Base-by-base conservation (phyloP, 2,329 filamentous ascomycete genomes). In the Cucurbitaria berberidis region DNA sequence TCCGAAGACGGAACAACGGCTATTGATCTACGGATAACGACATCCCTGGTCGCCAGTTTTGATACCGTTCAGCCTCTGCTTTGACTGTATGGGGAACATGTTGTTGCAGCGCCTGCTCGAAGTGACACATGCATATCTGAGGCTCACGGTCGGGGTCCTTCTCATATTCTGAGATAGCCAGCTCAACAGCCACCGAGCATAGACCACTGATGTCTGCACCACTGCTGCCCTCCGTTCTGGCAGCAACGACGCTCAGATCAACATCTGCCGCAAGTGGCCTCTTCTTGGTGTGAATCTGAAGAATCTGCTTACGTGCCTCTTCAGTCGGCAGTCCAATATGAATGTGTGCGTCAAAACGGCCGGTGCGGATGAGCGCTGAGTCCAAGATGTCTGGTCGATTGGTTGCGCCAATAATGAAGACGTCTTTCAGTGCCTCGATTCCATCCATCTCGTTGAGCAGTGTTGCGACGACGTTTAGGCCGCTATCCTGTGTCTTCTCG, bases 401-500 rank as follows among this genome's bases (percentile, higher is more conserved):
- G 0, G 93, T 98, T 2, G 93, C 93, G 0, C 91, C 93, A 16
- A 98, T 84, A 13, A 97, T 88, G 53, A 96, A 84, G 0, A 98
- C 92, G 51, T 90, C 90, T 48, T 88, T 88, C 18, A 96, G 81
- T 34, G 88, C 82, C 74, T 96, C 91, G 63, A 97, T 96, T 41
- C 93, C 93, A 70, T 97, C 93, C 89, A 98, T 96, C 72, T 97
- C 93, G 55, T 92, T 96, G 5, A 98, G 83, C 24, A 98, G 79
- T 1, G 93, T 96, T 0, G 92, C 93, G 13, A 97, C 84, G 39
- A 96, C 90, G 69, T 97, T 95, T 42, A 96, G 82, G 1, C 88
- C 85, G 22, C 80, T 80, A 13, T 83, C 72, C 26, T 71, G 69
- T 9, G 66, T 69, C 51, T 73, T 73, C 63, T 79, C 82, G 77